Base-by-base conservation (phyloP, 805 yeast species). In the Isabelozyma rhagii region DNA sequence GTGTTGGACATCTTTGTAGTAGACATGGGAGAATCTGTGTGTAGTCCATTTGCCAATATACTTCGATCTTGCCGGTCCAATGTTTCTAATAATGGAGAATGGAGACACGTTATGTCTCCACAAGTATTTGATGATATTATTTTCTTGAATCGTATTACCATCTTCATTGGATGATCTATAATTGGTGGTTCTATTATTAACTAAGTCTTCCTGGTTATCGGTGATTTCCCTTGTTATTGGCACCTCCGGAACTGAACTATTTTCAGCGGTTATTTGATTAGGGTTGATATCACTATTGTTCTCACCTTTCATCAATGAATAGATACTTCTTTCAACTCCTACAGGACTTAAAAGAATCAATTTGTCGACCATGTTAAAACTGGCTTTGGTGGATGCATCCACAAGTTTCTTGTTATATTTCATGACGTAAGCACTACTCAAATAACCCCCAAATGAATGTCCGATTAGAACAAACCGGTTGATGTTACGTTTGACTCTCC, bases 81-180 rank as follows among this genome's bases (percentile, higher is more conserved):
- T 42, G 13, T 66, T 60, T 48, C 88, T 66, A 8, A 83, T 56
- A 2, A 83, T 46, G 2, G 78, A 58, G 54, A 84, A 80, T 0
- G 88, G 87, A 0, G 88, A 82, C 17, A 67, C 60, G 56, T 84
- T 74, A 14, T 62, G 62, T 14, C 72, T 71, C 90, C 90, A 84
- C 45, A 83, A 48, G 48, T 62, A 68, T 2, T 64, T 63, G 36
- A 81, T 46, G 6, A 71, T 44, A 48, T 62, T 69, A 7, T 72
- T 68, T 25, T 53, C 59, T 31, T 52, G 46, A 8, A 47, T 47
- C 6, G 41, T 48, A 8, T 45, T 54, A 8, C 41, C 46, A 25
- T 53, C 53, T 13, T 41, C 48, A 15, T 50, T 52, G n/a, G 13
- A 11, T 9, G 43, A 41, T 25, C 21, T 38, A 34, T 45, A 40